Percentiles rank a stretch among this genome's conserved stretches.
Evolutionary conservation across 495 filamentous ascomycete genomes (phyloP).

Genomic region (Aspergillus heteromorphus): DNA sequence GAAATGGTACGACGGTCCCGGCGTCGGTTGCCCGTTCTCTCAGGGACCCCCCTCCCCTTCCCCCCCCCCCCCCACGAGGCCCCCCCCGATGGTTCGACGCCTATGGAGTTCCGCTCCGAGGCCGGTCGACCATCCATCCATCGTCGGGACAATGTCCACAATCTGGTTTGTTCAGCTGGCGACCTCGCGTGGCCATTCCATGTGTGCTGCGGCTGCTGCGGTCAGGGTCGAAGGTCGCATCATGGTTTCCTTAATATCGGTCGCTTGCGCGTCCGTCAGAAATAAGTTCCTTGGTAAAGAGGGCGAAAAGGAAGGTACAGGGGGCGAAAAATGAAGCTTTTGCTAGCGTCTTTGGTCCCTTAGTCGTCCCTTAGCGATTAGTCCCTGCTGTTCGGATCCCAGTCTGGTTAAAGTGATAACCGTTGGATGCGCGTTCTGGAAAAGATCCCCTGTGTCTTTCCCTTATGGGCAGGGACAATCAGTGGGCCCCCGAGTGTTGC

Average conservation of each 20-base stretch:
- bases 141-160: not conserved
- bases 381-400: not conserved
- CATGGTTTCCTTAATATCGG: not conserved
- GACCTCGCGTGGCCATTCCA: too few species aligned
- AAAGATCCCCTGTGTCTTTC: slow-evolving; percentile 21
- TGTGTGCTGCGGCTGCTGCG: too few species aligned
- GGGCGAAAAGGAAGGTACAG: not conserved
- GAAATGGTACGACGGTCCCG: not conserved
- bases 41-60: not conserved
- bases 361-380: not conserved
- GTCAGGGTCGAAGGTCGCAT: too few species aligned
- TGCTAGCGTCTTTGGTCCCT: not conserved
- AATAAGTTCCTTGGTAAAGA: not conserved
- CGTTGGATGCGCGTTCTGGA: slow-evolving; percentile 14
- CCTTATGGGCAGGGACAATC: slow-evolving; percentile 21
- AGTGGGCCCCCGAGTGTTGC: slow-evolving; percentile 22
- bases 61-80: slow-evolving; percentile 5
- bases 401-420: slow-evolving; percentile 6
- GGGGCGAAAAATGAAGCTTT: slow-evolving; percentile 1
- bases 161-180: not conserved
- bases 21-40: not conserved
- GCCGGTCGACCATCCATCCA: too few species aligned
- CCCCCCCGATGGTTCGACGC: not conserved
- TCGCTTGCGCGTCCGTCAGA: not conserved
- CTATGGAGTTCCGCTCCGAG: not conserved